Evolutionary conservation across 2,329 filamentous ascomycete species (phyloP).

Genomic region (Aspergillus fumigatus): DNA sequence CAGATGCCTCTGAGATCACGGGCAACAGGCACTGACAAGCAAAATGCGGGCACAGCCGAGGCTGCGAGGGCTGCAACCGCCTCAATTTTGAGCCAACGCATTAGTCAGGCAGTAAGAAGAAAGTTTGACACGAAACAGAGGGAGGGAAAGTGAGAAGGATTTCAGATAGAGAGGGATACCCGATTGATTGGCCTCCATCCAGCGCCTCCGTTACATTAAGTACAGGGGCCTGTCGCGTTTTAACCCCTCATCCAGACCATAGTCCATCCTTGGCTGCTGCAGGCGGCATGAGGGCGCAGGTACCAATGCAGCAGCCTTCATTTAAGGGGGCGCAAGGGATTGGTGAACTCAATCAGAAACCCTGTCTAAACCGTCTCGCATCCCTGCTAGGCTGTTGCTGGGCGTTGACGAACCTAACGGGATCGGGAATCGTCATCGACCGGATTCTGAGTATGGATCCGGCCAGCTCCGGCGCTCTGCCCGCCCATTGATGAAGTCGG

Average conservation of each 20-base stretch:
- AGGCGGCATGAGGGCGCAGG: neutral
- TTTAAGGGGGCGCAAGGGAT: neutral
- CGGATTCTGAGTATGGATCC: neutral
- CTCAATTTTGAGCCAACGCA: constrained; percentile 5
- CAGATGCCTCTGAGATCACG: constrained; percentile 3
- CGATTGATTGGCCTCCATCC: neutral
- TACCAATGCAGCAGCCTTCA: neutral
- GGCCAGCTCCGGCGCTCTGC: neutral
- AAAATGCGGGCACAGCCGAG: constrained; percentile 18
- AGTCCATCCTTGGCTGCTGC: neutral
- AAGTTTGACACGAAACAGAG: neutral
- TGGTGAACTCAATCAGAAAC: neutral
- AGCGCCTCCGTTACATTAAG: neutral
- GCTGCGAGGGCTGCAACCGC: constrained; percentile 21
- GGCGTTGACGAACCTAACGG: neutral
- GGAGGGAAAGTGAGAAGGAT: neutral
- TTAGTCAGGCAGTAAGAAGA: neutral
- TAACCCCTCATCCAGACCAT: neutral
- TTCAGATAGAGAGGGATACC: neutral
- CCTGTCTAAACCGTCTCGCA: no score
- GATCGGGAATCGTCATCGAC: neutral
- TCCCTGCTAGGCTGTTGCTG: neutral
- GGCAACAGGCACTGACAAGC: constrained; percentile 3
- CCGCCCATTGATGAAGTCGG: neutral
- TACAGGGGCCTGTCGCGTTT: neutral